Evolutionary conservation across 2,329 filamentous ascomycete genomes (phyloP).

Genomic region (Ophiostoma montium): DNA sequence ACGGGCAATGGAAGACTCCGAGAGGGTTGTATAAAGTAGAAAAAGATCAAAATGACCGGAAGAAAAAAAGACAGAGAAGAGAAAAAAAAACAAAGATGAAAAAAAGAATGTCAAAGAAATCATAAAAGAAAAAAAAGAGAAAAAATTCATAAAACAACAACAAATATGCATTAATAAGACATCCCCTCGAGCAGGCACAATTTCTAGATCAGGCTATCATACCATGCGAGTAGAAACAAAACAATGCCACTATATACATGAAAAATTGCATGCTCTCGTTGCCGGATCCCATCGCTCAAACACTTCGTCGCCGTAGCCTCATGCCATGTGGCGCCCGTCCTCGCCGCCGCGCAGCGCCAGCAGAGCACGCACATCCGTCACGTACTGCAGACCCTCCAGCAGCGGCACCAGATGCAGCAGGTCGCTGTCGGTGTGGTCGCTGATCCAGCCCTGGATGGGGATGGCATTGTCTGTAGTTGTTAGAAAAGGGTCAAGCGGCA

Average conservation of each 20-base stretch:
- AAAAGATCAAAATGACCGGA: background rate
- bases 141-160: no score
- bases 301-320: constrained; percentile 7
- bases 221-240: background rate
- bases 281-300: background rate
- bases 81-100: no score
- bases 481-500: no score
- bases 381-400: constrained; percentile 88
- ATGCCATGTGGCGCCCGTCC: constrained; percentile 46
- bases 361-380: constrained; percentile 85
- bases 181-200: no score
- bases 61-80: background rate
- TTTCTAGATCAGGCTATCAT: no score
- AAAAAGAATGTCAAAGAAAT: no score
- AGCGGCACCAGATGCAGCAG: constrained; percentile 84
- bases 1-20: no score
- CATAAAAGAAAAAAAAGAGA: no score
- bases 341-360: constrained; percentile 82
- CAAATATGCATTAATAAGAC: no score
- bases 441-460: constrained; percentile 98
- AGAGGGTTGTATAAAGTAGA: no score
- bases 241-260: background rate
- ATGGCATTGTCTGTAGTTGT: constrained; percentile 74
- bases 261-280: background rate
- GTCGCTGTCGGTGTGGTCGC: constrained; percentile 92